These are phyloP conservation scores for Boletus sp. DNA, from an alignment of 768 basidiomycete species.

Conservation along the genomic window DNA sequence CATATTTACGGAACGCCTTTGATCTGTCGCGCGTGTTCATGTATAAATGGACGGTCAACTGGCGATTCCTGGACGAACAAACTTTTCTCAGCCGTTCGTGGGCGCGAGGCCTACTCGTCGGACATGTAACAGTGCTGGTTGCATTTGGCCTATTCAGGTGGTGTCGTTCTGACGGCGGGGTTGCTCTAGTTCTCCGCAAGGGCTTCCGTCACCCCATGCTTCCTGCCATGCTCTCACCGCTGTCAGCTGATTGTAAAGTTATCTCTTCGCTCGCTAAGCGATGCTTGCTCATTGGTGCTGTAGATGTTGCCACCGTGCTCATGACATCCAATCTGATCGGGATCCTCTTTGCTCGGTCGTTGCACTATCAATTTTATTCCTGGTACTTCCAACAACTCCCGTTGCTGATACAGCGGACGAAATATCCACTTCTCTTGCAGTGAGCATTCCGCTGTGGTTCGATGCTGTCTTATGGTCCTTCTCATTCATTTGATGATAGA, in stretches of 20 bases:
- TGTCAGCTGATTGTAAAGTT: conserved; percentile 65
- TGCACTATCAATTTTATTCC: conserved; percentile 98
- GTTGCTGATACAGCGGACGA: conserved; percentile 74
- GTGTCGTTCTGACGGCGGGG: conserved; percentile 75
- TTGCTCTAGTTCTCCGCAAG: conserved; percentile 49
- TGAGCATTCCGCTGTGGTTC: conserved; percentile 33
- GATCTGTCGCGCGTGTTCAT: conserved; percentile 86
- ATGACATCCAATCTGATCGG: conserved; percentile 94
- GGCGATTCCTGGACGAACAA: conserved; percentile 83
- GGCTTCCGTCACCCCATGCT: conserved; percentile 51
- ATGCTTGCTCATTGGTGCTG: conserved; percentile 13
- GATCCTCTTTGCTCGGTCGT: conserved; percentile 85
- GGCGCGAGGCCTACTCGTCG: conserved; percentile 60
- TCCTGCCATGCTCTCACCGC: conserved; percentile 44
- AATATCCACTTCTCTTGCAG: conserved; percentile 62
- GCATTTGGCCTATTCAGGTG: conserved; percentile 73
- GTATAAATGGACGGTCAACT: conserved; percentile 98
- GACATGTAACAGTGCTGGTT: conserved; percentile 59
- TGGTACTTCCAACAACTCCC: conserved; percentile 96
- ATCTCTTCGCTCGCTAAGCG: background rate
- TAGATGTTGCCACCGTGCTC: conserved; percentile 78
- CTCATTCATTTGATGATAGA: conserved; percentile 38
- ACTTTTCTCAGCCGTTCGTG: conserved; percentile 66
- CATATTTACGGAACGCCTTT: conserved; percentile 79
- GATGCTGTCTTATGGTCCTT: conserved; percentile 1